These are phyloP conservation scores for Lasiosphaeris hirsuta DNA, from an alignment of 495 filamentous ascomycete species.

Conservation along the genomic window DNA sequence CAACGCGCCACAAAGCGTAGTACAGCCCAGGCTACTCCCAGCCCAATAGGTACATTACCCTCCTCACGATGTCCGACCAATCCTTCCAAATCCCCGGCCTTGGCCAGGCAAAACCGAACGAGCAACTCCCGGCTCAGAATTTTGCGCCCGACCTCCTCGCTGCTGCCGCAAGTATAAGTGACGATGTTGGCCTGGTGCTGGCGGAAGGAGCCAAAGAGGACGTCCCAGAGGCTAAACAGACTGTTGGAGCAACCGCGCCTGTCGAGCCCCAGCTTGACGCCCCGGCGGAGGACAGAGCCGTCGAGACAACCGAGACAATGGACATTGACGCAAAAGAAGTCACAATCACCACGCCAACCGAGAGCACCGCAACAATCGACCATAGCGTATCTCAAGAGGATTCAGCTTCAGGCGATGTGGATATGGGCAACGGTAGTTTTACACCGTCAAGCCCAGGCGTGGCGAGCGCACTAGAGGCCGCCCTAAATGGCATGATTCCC, in stretches of 20 bases:
- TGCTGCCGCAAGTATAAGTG: slow-evolving; percentile 12
- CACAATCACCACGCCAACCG: too few species aligned
- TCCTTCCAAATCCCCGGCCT: slow-evolving; percentile 41
- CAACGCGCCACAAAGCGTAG: too few species aligned
- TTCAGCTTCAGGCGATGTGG: neutral
- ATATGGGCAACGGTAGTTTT: slow-evolving; percentile 1
- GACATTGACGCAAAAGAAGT: neutral
- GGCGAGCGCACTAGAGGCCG: slow-evolving; percentile 45
- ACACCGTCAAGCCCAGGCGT: slow-evolving; percentile 32
- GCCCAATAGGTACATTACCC: neutral
- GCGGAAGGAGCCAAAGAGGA: too few species aligned
- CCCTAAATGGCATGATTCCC: slow-evolving; percentile 36
- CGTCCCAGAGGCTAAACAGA: too few species aligned
- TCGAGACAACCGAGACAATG: slow-evolving; percentile 2
- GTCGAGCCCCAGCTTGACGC: too few species aligned
- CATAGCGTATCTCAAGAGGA: neutral
- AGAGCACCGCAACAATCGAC: neutral
- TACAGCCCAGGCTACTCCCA: neutral
- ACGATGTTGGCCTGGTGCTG: too few species aligned
- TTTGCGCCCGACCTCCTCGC: slow-evolving; percentile 23
- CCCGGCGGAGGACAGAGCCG: neutral
- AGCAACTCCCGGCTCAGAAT: slow-evolving; percentile 21
- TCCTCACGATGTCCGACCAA: slow-evolving; percentile 39
- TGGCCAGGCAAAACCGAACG: slow-evolving; percentile 28
- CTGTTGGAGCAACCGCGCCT: too few species aligned